Base-by-base conservation (phyloP, 371 early-diverging fungal species). In the Phascolomyces articulosus region DNA sequence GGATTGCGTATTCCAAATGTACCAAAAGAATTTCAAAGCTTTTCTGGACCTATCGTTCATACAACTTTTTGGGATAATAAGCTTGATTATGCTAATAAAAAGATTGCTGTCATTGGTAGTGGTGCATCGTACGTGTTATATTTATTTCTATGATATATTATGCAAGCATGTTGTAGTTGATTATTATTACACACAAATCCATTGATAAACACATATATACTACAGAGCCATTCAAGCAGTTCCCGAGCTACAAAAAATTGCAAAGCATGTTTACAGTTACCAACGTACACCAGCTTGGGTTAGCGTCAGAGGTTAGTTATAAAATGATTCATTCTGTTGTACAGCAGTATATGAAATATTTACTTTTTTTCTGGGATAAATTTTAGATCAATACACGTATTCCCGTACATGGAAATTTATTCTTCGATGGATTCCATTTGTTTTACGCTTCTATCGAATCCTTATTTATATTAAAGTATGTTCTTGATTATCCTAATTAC, bases 261-360 rank as follows among this genome's bases (percentile, higher is more conserved):
- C 73, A 20, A 68, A 65, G 26, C 68, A 66, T 20, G 64, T 88
- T n/a, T 73, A 77, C 59, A 77, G 73, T 34, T 88, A 80, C 62
- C 86, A 85, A 53, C 79, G 87, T 10, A 83, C 86, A 0, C 81
- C 88, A 10, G 72, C 75, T 18, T 84, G 80, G 71, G 63, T 82
- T 21, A 9, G 71, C 20, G 81, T 79, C 4, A 72, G 78, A 55
- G 58, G 55, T 27, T 67, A 83, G 58, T n/a, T n/a, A 58, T 21
- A 53, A 49, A 13, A 29, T 7, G 4, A 9, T 27, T 4, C 23
- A 15, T 21, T 34, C 40, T 34, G 15, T 55, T 16, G 9, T 31
- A 29, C n/a, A n/a, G n/a, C n/a, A n/a, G n/a, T n/a, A n/a, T n/a
- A n/a, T n/a, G n/a, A n/a, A n/a, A n/a, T n/a, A n/a, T n/a, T n/a